Evolutionary conservation across 1,139 yeast species (phyloP), one percentile per base, ranked within the genome.

Genomic region (Blastobotrys proliferans): DNA sequence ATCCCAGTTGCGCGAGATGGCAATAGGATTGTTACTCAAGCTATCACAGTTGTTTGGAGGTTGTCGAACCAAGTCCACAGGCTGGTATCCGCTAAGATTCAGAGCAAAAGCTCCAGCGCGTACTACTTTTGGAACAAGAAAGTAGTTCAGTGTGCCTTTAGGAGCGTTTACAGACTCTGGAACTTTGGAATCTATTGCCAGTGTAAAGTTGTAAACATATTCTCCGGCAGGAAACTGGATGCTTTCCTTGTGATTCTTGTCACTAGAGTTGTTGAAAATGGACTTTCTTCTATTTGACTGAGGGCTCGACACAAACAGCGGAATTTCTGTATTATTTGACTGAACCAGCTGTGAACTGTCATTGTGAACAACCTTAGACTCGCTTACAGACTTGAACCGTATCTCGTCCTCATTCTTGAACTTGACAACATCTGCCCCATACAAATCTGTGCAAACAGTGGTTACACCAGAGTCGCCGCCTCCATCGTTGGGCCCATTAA

Each of bases 1-100:
- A 53, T 82, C 83, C 96, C 96, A 88, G 2, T 81, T 73, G 46
- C 92, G 74, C 55, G 84, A 83, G 24, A 88, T 86, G 59, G 81
- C 83, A 22, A 88, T 77, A 0, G 96, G 94, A 56, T 83, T 85
- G 58, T 84, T 83, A 3, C 83, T 77, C 6, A 85, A 76, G 0
- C 87, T 77, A 24, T 60, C 61, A 1, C 88, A 86, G 52, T 75
- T 74, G n/a, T 80, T 75, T 1, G 95, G 95, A 1, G 96, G 95
- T 0, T 85, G 76, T 49, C 95, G 70, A 4, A 86, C 79, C 56
- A 79, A 74, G 34, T 57, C 56, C 31, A 64, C 67, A 38, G 64
- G 62, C 20, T 55, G 52, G 34, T 52, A 51, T 20, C 60, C 64
- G 16, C 54, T 51, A 14, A 63, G 48, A 48, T 62, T 63, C 40